Conservation (phyloP, 768 basidiomycete species). For the Thelephora ganbajun region DNA sequence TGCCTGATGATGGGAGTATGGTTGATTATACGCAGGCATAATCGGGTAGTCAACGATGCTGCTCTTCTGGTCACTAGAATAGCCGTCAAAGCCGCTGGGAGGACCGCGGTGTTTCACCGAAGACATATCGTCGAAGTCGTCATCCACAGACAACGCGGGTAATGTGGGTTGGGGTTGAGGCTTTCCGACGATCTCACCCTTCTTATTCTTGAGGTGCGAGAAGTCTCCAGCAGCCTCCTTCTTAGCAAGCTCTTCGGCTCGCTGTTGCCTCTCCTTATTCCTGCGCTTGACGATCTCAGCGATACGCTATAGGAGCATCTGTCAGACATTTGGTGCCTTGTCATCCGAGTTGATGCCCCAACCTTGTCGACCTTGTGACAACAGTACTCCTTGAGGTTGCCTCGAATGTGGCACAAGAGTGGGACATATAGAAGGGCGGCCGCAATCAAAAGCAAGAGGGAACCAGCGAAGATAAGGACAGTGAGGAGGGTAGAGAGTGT, state of each 20-base stretch:
- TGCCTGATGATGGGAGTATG: constrained; percentile 43
- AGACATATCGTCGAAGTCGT: constrained; percentile 44
- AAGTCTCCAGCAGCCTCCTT: constrained; percentile 88
- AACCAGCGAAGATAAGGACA: constrained; percentile 74
- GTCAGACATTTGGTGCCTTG: constrained; percentile 35
- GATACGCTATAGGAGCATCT: constrained; percentile 49
- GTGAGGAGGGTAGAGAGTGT: constrained; percentile 88
- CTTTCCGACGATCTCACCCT: constrained; percentile 68
- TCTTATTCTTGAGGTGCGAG: constrained; percentile 87
- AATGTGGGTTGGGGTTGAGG: constrained; percentile 89
- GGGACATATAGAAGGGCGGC: constrained; percentile 88
- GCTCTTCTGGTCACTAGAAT: constrained; percentile 34
- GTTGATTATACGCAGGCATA: constrained; percentile 62
- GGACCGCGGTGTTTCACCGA: constrained; percentile 44
- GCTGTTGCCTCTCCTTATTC: constrained; percentile 72
- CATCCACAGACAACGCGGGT: constrained; percentile 81
- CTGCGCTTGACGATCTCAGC: constrained; percentile 85
- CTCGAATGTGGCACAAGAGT: constrained; percentile 89
- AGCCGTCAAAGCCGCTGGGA: constrained; percentile 28
- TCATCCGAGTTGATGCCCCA: constrained; percentile 28
- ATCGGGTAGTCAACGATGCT: constrained; percentile 38
- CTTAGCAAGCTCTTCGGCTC: constrained; percentile 70
- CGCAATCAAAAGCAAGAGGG: constrained; percentile 63
- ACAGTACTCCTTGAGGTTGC: constrained; percentile 98
- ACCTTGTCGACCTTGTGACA: constrained; percentile 99